These are phyloP conservation scores for Geotrichum klebahnii DNA, from an alignment of 1,139 yeast genomes.

Conservation along the genomic window DNA sequence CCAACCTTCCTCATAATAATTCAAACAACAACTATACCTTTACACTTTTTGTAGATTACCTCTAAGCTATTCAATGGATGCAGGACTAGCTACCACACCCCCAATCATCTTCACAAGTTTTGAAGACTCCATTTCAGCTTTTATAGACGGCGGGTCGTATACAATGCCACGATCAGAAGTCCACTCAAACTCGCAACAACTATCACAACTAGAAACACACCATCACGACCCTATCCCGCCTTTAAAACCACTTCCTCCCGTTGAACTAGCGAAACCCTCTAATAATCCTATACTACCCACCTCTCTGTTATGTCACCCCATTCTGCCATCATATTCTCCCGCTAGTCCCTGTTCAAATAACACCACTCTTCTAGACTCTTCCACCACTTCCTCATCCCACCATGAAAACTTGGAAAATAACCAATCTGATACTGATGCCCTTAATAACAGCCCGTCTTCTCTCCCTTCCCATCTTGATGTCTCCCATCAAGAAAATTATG, in stretches of 20 bases:
- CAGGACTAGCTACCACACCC: constrained; percentile 11
- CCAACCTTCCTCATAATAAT: too few species aligned
- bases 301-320: too few species aligned
- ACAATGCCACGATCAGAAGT: constrained; percentile 6
- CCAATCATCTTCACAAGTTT: constrained; percentile 1
- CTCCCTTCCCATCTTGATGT: not conserved
- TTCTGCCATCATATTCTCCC: too few species aligned
- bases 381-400: not conserved
- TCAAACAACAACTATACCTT: too few species aligned
- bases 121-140: constrained; percentile 13
- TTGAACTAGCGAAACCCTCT: too few species aligned
- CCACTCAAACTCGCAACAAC: constrained; percentile 1
- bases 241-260: too few species aligned
- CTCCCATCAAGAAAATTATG: not conserved
- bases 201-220: constrained; percentile 1
- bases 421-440: not conserved
- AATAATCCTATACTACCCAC: too few species aligned
- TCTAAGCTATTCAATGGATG: too few species aligned
- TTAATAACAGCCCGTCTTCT: not conserved
- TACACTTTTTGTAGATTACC: too few species aligned
- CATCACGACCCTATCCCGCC: too few species aligned
- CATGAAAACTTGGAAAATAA: not conserved
- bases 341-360: too few species aligned
- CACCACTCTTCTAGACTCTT: constrained; percentile 11
- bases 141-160: constrained; percentile 19